Conservation (phyloP, 768 basidiomycete species). For the Leccinum pellstonianum region DNA sequence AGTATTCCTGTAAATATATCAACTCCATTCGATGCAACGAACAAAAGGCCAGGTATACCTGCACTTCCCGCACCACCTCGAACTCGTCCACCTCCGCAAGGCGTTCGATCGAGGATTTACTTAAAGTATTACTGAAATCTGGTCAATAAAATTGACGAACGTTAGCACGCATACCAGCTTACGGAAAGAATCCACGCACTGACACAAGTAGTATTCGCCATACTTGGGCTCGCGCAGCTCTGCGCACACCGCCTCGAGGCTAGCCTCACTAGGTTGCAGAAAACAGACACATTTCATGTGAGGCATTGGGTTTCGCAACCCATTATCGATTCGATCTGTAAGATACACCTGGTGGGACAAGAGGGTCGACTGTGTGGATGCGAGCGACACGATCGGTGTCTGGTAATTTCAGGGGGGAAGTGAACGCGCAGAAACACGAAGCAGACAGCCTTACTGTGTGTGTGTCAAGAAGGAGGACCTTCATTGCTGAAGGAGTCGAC, state of each 20-base stretch:
- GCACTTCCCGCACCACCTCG: slow-evolving; percentile 95
- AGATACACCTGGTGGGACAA: slow-evolving; percentile 96
- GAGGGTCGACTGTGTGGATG: slow-evolving; percentile 90
- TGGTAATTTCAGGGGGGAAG: slow-evolving; percentile 29
- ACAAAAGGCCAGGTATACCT: slow-evolving; percentile 48
- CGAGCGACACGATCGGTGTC: slow-evolving; percentile 95
- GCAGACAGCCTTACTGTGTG: slow-evolving; percentile 71
- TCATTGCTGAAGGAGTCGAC: slow-evolving; percentile 84
- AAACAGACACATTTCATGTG: slow-evolving; percentile 99
- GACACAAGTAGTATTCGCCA: slow-evolving; percentile 98
- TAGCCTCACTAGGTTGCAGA: slow-evolving; percentile 77
- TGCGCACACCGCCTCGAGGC: slow-evolving; percentile 75
- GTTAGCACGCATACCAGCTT: slow-evolving; percentile 18
- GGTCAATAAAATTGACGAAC: not conserved
- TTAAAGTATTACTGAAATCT: slow-evolving; percentile 97
- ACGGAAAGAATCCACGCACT: slow-evolving; percentile 68
- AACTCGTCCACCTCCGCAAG: slow-evolving; percentile 94
- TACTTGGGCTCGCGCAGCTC: slow-evolving; percentile 92
- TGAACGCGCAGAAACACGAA: not conserved
- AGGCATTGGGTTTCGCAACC: slow-evolving; percentile 83
- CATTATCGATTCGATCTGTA: slow-evolving; percentile 97
- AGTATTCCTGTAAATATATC: slow-evolving; percentile 73
- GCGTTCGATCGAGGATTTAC: slow-evolving; percentile 86
- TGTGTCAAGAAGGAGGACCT: slow-evolving; percentile 89
- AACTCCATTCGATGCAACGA: not conserved